These are phyloP conservation scores for Mortierella sp. DNA, from an alignment of 371 early-diverging fungal genomes.

Conservation along the genomic window DNA sequence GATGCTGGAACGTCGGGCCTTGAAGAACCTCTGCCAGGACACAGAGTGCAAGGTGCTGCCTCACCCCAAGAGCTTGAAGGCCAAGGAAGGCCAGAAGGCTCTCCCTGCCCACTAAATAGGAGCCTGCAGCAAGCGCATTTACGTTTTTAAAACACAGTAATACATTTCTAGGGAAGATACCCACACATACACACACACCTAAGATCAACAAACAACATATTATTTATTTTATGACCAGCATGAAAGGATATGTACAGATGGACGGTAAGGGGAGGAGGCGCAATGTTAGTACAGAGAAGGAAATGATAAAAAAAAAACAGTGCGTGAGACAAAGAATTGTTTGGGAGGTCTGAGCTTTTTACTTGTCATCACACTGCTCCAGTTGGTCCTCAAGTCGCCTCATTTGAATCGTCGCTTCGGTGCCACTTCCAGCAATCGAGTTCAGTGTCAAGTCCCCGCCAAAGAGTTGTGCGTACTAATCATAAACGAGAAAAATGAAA, in stretches of 20 bases:
- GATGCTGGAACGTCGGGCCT: conserved; percentile 59
- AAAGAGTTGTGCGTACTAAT: conserved; percentile 49
- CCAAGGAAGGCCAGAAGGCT: conserved; percentile 28
- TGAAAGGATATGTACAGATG: background rate
- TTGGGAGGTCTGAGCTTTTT: background rate
- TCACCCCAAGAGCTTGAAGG: conserved; percentile 49
- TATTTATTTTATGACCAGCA: background rate
- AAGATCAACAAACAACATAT: background rate
- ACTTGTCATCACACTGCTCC: conserved; percentile 31
- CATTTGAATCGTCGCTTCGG: conserved; percentile 34
- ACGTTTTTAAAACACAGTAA: background rate
- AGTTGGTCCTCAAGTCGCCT: conserved; percentile 46
- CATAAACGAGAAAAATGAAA: background rate
- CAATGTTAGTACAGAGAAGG: background rate
- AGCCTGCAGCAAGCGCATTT: background rate
- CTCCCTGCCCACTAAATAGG: conserved; percentile 29
- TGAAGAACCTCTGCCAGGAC: conserved; percentile 52
- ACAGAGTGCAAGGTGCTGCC: conserved; percentile 39
- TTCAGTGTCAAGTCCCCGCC: conserved; percentile 37
- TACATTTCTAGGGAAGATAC: background rate
- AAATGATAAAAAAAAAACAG: background rate
- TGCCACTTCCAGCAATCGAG: conserved; percentile 40
- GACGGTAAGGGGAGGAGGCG: background rate
- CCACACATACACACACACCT: background rate
- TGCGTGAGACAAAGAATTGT: background rate